Conservation (phyloP, 768 basidiomycete species). For the Lactarius indigo region DNA sequence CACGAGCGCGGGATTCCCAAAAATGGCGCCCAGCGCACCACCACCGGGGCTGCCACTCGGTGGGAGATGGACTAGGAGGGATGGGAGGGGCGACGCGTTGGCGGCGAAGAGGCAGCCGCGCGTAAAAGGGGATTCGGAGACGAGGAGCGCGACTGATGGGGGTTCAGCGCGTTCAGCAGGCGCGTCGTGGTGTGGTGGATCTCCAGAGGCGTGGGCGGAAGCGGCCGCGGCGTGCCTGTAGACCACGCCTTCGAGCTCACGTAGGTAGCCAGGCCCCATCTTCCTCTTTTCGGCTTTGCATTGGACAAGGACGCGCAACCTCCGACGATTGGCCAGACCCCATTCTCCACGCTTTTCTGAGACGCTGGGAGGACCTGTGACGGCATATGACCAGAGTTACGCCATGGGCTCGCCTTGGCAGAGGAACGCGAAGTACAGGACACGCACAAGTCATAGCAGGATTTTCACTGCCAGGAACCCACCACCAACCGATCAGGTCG, state of each 20-base stretch:
- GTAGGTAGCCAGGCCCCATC: slow-evolving; percentile 71
- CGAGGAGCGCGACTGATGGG: slow-evolving; percentile 65
- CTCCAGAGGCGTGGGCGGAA: slow-evolving; percentile 4
- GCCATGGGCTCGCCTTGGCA: not conserved
- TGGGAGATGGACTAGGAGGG: slow-evolving; percentile 78
- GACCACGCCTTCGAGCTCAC: slow-evolving; percentile 90
- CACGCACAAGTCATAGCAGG: slow-evolving; percentile 3
- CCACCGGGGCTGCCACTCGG: slow-evolving; percentile 26
- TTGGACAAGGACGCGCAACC: slow-evolving; percentile 77
- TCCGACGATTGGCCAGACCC: slow-evolving; percentile 35
- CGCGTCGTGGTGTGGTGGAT: not conserved
- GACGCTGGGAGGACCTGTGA: slow-evolving; percentile 1
- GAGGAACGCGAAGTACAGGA: not conserved
- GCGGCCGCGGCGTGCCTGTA: slow-evolving; percentile 39
- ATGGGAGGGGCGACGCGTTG: slow-evolving; percentile 70
- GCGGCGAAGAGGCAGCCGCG: slow-evolving; percentile 64
- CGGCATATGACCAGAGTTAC: not conserved
- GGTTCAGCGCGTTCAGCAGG: slow-evolving; percentile 7
- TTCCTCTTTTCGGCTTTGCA: slow-evolving; percentile 91
- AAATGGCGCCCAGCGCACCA: slow-evolving; percentile 43
- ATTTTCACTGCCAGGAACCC: slow-evolving; percentile 49
- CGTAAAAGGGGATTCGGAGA: slow-evolving; percentile 82
- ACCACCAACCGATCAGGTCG: slow-evolving; percentile 93
- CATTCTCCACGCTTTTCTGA: not conserved
- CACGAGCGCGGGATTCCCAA: slow-evolving; percentile 69